Evolutionary conservation across 257 asterid species (phyloP).

Genomic region (Solanum acaule): DNA sequence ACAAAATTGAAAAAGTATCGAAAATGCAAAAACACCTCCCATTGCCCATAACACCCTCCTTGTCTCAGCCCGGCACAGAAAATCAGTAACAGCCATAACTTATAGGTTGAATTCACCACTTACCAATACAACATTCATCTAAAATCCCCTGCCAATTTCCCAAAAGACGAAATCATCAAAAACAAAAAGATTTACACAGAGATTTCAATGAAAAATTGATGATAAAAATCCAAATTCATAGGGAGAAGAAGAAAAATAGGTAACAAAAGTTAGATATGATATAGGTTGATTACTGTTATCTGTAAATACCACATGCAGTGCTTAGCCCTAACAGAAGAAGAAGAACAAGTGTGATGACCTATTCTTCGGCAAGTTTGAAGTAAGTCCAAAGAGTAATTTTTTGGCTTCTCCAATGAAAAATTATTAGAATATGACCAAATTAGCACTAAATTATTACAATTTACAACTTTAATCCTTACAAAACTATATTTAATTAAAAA

Average conservation of each 20-base stretch:
- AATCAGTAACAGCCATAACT: neutral
- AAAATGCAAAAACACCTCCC: constrained; percentile 34
- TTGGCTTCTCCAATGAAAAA: neutral
- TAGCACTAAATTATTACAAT: neutral
- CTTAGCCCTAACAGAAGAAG: neutral
- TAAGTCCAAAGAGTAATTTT: neutral
- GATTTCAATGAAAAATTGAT: neutral
- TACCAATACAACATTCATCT: neutral
- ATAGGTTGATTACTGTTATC: neutral
- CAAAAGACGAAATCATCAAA: neutral
- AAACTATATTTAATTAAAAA: too few relatives aligned
- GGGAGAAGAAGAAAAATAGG: neutral
- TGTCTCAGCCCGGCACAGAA: constrained; percentile 12
- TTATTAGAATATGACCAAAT: neutral
- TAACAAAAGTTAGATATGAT: neutral
- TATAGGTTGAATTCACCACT: neutral
- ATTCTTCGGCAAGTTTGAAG: neutral
- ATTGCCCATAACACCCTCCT: constrained; percentile 39
- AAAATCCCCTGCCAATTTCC: neutral
- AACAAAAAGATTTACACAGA: neutral
- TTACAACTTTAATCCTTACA: neutral
- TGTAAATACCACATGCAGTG: neutral
- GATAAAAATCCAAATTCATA: neutral
- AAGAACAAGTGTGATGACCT: neutral
- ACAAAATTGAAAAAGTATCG: constrained; percentile 38